Evolutionary conservation across 2,329 filamentous ascomycete species (phyloP), one percentile per base, ranked within the genome.

Genomic region (Colletotrichum plurivorum): DNA sequence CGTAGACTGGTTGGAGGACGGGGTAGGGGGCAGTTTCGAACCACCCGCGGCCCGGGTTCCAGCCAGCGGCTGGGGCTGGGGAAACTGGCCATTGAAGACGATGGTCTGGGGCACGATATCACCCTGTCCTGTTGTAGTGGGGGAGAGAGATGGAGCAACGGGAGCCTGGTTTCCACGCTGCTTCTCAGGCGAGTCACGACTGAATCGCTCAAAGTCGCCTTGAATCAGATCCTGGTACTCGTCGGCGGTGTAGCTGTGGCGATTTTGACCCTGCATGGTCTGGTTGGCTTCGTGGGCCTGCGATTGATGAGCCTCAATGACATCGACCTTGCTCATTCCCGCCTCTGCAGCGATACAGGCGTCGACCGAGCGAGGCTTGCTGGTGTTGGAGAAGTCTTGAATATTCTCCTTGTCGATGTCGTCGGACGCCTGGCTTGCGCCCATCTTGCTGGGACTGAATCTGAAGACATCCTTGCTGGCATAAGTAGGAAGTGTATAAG

Each of bases 211-310:
- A 15, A 41, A 69, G 18, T 67, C 62, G 15, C 61, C 51, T 36
- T 69, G 62, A 15, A 69, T 67, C 13, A 69, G 27, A 20, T 18
- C 43, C 45, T 53, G 63, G 18, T 57, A 67, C 7, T 69, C 67
- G 9, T 60, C 43, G 13, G 55, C 62, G 5, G 43, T 61, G 56
- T 52, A 69, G 45, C 67, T 61, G 15, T 31, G 43, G 25, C 51
- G 55, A 49, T 36, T 6, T 20, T 43, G 16, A 20, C 36, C 54
- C 54, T 57, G 20, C 10, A 36, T 15, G n/a, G 13, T 10, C 54
- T 45, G 12, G 20, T 49, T 18, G 39, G 25, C 39, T 18, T 36
- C 39, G 13, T 13, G 36, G 43, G 16, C 13, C 6, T n/a, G 41
- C 5, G 41, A 15, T 8, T 57, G 27, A 36, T 22, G 25, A 27